Evolutionary conservation across 2,329 filamentous ascomycete species (phyloP), one percentile per base, ranked within the genome.

Genomic region (Colletotrichum agaves): DNA sequence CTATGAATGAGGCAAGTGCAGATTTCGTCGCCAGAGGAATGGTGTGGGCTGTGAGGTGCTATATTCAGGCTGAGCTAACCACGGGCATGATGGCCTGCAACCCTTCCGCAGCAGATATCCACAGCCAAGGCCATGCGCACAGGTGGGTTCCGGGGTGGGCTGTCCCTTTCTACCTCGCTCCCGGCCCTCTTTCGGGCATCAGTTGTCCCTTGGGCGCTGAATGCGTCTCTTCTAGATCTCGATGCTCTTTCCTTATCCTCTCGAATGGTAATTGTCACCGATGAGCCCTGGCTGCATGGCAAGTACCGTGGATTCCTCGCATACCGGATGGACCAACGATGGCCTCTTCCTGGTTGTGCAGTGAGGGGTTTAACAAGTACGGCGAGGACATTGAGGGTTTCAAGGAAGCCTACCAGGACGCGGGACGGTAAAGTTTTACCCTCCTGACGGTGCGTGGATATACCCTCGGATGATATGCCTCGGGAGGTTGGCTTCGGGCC

Each of bases 401-500:
- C 13, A 5, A 19, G 12, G 12, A 2, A 37, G 55, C 37, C 15
- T 44, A 39, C n/a, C 21, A 10, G 55, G 55, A 58, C 55, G 41
- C 21, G n/a, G 55, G 55, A 58, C 55, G 41, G 55, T 35, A 46
- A 58, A 46, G 39, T 23, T 35, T 35, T 23, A n/a, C 55, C 41
- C 23, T 46, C 11, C 2, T 6, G 31, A 0, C 0, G 37, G 19
- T 17, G 5, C 23, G 23, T 27, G 23, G 23, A 27, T 27, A 4
- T 27, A 7, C 19, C 15, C 47, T n/a, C 47, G 27, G 47, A 31
- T 27, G 33, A 52, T 11, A 31, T 5, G 17, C 27, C 21, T 50
- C 44, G 44, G 57, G 44, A 17, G 44, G 33, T 23, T 19, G 35
- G 57, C 57, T 39, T 44, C 57, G 57, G 57, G 19, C 57, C 57